These are phyloP conservation scores for Chloridella minuta DNA, from an alignment of 352 stramenopile genomes.

Conservation along the genomic window DNA sequence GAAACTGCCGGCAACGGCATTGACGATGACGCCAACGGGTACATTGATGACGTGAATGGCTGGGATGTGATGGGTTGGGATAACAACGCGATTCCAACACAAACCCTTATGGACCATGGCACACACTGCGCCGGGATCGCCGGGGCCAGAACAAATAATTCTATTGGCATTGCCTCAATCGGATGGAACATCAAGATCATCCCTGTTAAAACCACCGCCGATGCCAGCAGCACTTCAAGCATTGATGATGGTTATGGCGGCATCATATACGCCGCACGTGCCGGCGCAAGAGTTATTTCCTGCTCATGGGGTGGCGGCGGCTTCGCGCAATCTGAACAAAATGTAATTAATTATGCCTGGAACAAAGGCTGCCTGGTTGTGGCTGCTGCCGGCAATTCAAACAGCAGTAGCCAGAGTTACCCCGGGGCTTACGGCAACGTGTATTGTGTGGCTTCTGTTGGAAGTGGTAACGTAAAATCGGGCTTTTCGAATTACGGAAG, in stretches of 20 bases:
- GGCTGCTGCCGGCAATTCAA: not conserved
- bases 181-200: not conserved
- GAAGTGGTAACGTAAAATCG: not conserved
- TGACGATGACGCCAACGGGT: not conserved
- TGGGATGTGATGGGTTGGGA: not conserved
- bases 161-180: not conserved
- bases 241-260: not conserved
- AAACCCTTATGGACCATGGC: not conserved
- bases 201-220: not conserved
- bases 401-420: not conserved
- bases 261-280: not conserved
- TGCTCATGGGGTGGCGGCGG: not conserved
- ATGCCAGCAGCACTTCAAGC: not conserved
- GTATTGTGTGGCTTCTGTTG: not conserved
- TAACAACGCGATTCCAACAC: not conserved
- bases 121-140: not conserved
- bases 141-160: not conserved
- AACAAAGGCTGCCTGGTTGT: not conserved
- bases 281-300: not conserved
- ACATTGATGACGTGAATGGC: not conserved
- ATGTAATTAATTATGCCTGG: not conserved
- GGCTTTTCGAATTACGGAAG: not conserved
- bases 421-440: not conserved
- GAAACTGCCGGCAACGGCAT: not conserved
- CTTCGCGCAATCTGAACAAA: not conserved